Base-by-base conservation (phyloP, 2,329 filamentous ascomycete species). In the Rachicladosporium sp. region DNA sequence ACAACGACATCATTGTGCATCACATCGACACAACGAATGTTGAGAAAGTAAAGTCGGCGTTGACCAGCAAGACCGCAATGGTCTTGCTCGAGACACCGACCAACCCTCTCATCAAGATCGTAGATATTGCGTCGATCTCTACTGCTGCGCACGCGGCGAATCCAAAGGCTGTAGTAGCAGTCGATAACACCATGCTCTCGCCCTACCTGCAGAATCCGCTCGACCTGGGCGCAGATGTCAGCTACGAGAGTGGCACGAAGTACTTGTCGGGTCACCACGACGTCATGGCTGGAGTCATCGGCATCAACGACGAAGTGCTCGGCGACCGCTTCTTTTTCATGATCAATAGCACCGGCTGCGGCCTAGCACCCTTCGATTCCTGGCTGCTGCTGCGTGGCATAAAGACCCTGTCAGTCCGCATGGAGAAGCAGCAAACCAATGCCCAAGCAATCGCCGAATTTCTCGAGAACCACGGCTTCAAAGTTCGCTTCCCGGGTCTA, bases 121-220 rank as follows among this genome's bases (percentile, higher is more conserved):
- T 93, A 53, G 91, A 98, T 59, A 82, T 98, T 43, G 73, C 80
- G 3, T 71, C 77, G 13, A 93, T 98, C 51, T 78, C 91, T 10
- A 70, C 72, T 31, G 67, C 80, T 12, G 76, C 82, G 0, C 91
- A 96, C 60, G 76, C 80, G 30, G 75, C 74, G 37, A 94, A 91
- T 61, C 69, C 80, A 6, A 76, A 75, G 45, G 82, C 85, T 21
- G 68, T 96, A 31, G 87, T 98, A 10, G 78, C 88, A 2, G 91
- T 96, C 21, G 91, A 98, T 65, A 98, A 98, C 68, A 98, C 91
- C 42, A 98, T 98, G 91, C 79, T 98, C 49, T 95, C 88, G 2
- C 91, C 91, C 8, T 80, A 95, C 69, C 78, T 98, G 6, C 80
- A 80, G 55, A 96, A 94, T 64, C 91, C 91, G 4, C 76, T 98